Evolutionary conservation across 2,329 filamentous ascomycete genomes (phyloP).

Genomic region (Magnaporthales sp.): DNA sequence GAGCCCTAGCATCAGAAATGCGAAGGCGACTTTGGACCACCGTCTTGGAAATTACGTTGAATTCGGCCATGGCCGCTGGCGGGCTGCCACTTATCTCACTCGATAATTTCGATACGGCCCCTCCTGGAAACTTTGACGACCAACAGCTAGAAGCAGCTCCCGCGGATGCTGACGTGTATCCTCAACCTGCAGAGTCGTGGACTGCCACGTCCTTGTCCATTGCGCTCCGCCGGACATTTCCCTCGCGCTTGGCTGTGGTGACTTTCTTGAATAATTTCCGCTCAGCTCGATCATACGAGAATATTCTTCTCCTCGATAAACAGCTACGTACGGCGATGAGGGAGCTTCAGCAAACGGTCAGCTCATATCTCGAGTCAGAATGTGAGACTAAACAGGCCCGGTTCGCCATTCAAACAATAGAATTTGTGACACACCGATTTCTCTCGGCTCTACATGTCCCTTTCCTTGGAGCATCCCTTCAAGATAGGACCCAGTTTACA

Average conservation of each 20-base stretch:
- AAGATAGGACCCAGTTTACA: not conserved
- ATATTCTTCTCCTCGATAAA: not conserved
- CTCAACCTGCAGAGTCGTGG: not conserved
- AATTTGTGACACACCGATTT: not conserved
- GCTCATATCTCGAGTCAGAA: not conserved
- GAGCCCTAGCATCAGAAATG: not conserved
- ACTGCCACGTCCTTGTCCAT: not conserved
- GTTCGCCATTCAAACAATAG: not conserved
- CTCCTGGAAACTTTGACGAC: not conserved
- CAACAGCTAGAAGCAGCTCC: not conserved
- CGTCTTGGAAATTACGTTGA: not conserved
- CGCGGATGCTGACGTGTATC: not conserved
- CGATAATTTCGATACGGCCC: not conserved
- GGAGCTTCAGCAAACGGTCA: not conserved
- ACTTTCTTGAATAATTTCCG: not conserved
- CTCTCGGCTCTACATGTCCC: not conserved
- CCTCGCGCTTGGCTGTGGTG: not conserved
- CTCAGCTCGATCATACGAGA: not conserved
- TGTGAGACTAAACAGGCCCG: not conserved
- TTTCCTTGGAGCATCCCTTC: not conserved
- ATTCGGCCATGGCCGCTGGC: not conserved
- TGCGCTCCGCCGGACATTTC: not conserved
- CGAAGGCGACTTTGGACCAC: not conserved
- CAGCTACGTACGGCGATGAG: not conserved
- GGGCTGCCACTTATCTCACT: not conserved